A percentile compares a stretch with the other conserved stretches of the same genome.
These are phyloP conservation scores for Copromyces sp. DNA, from an alignment of 495 filamentous ascomycete genomes.

Conservation along the genomic window DNA sequence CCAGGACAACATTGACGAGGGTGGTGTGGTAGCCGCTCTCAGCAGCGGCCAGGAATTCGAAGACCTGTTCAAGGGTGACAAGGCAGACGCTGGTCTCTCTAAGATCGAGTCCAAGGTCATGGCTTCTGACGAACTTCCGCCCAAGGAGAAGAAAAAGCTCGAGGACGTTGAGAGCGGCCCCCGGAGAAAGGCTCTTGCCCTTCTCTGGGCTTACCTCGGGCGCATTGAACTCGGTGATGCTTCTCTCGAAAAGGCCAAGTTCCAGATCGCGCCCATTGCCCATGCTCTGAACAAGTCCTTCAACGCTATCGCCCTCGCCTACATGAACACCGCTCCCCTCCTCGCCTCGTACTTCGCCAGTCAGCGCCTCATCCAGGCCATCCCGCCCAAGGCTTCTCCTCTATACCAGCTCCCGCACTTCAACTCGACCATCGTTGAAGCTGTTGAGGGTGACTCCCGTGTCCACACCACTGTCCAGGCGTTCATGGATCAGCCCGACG, in stretches of 20 bases:
- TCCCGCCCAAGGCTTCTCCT: slow-evolving; percentile 72
- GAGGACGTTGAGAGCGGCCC: slow-evolving; percentile 57
- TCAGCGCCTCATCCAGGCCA: slow-evolving; percentile 81
- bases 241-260: slow-evolving; percentile 61
- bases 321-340: slow-evolving; percentile 70
- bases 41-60: slow-evolving; percentile 76
- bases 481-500: slow-evolving; percentile 75
- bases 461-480: slow-evolving; percentile 69
- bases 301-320: slow-evolving; percentile 75
- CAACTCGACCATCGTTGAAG: slow-evolving; percentile 60
- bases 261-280: slow-evolving; percentile 75
- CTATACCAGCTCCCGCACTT: slow-evolving; percentile 89
- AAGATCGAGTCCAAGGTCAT: slow-evolving; percentile 74
- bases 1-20: slow-evolving; percentile 67
- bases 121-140: slow-evolving; percentile 40
- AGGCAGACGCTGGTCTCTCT: slow-evolving; percentile 60
- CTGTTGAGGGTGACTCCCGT: slow-evolving; percentile 66
- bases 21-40: slow-evolving; percentile 67
- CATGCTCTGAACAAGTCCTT: slow-evolving; percentile 78
- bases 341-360: slow-evolving; percentile 70
- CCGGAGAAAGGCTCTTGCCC: slow-evolving; percentile 72
- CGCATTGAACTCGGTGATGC: slow-evolving; percentile 67
- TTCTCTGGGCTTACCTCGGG: slow-evolving; percentile 92
- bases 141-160: slow-evolving; percentile 61
- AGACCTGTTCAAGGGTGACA: slow-evolving; percentile 54